Conservation (phyloP, 2,329 filamentous ascomycete genomes). For the Blastomyces emzantsi region DNA sequence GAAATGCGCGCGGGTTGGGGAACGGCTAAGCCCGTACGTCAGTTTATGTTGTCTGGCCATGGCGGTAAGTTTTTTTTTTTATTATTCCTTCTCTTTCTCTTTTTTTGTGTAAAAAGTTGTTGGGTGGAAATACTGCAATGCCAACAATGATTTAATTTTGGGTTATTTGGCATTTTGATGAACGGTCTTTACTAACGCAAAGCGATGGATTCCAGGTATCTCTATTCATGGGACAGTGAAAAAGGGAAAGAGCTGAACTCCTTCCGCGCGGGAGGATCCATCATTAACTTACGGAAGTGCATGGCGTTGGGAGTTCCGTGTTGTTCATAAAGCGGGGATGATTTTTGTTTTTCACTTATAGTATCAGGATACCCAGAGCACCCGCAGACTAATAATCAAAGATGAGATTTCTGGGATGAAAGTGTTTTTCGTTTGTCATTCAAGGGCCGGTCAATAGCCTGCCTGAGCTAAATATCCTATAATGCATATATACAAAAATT, state of each 20-base stretch:
- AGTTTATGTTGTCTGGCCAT: conserved; percentile 88
- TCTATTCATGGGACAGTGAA: conserved; percentile 18
- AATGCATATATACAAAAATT: not conserved
- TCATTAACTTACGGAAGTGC: not conserved
- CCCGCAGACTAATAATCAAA: not conserved
- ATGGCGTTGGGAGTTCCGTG: conserved; percentile 9
- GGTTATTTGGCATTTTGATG: not conserved
- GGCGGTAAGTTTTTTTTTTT: conserved; percentile 56
- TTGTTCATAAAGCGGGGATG: not conserved
- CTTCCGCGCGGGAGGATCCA: not conserved
- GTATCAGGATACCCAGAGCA: not conserved
- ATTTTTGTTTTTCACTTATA: not conserved
- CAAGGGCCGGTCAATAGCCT: not conserved
- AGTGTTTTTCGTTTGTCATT: not conserved
- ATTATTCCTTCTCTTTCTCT: too few relatives aligned
- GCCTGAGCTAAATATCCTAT: not conserved
- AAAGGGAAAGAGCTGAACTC: not conserved
- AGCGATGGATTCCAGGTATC: conserved; percentile 12
- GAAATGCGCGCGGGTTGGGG: conserved; percentile 89
- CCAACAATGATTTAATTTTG: not conserved
- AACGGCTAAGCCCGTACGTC: conserved; percentile 89
- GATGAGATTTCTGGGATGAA: not conserved
- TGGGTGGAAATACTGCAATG: not conserved
- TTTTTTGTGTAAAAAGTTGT: too few relatives aligned
- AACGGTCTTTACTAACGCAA: not conserved